These are phyloP conservation scores for Neofusicoccum laricinum DNA, from an alignment of 2,329 filamentous ascomycete genomes.

Conservation along the genomic window DNA sequence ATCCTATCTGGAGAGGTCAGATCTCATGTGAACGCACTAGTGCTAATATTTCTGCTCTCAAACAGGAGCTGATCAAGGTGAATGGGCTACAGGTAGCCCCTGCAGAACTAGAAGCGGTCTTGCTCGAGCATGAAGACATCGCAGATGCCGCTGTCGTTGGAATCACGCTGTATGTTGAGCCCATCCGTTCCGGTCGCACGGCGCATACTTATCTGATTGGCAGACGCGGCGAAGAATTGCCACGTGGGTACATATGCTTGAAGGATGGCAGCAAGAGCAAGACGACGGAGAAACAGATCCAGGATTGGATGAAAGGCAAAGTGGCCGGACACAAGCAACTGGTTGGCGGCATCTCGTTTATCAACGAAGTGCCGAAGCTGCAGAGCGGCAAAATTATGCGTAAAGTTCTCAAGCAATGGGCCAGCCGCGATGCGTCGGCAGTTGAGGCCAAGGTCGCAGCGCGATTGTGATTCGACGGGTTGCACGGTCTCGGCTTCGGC, in stretches of 20 bases:
- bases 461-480: not conserved
- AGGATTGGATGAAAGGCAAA: constrained; percentile 60
- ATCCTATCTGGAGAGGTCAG: too few relatives aligned
- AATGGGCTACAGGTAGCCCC: constrained; percentile 61
- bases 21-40: not conserved
- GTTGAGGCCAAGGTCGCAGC: constrained; percentile 16
- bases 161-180: constrained; percentile 47
- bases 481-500: too few relatives aligned
- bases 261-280: constrained; percentile 41
- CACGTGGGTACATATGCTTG: constrained; percentile 52
- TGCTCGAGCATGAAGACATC: constrained; percentile 55
- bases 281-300: constrained; percentile 53
- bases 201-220: not conserved
- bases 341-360: constrained; percentile 67
- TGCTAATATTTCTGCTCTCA: not conserved
- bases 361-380: constrained; percentile 63
- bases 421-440: constrained; percentile 50
- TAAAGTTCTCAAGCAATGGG: constrained; percentile 58
- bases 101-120: constrained; percentile 57
- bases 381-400: constrained; percentile 57
- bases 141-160: constrained; percentile 68
- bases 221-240: constrained; percentile 29
- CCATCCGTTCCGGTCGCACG: not conserved
- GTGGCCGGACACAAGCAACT: constrained; percentile 67
- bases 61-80: constrained; percentile 58